Conservation (phyloP, 768 basidiomycete genomes). For the Pisolithus microcarpus region DNA sequence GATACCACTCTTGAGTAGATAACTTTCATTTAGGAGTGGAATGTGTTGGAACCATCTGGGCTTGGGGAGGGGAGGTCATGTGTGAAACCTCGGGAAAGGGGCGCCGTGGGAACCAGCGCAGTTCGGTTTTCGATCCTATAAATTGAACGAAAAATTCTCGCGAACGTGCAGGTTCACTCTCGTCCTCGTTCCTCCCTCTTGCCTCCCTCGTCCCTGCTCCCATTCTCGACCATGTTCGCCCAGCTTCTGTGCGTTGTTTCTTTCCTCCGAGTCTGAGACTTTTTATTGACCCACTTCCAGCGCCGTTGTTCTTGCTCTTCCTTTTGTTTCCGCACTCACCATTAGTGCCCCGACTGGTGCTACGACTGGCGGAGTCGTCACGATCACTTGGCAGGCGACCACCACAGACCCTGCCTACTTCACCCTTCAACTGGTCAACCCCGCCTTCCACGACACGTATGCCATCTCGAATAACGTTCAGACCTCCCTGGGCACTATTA, state of each 20-base stretch:
- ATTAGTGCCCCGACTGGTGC: conserved; percentile 32
- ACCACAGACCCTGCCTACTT: conserved; percentile 37
- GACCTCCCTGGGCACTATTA: conserved; percentile 27
- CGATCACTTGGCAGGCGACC: conserved; percentile 40
- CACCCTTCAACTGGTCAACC: conserved; percentile 43
- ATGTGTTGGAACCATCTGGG: too few relatives aligned
- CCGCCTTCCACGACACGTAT: conserved; percentile 43
- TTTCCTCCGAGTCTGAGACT: not conserved
- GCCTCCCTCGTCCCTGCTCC: not conserved
- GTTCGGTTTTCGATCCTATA: too few relatives aligned
- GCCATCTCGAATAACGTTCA: conserved; percentile 52
- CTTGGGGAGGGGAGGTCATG: too few relatives aligned
- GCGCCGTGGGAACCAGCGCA: too few relatives aligned
- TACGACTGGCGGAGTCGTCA: conserved; percentile 28
- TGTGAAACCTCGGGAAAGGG: too few relatives aligned
- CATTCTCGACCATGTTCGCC: conserved; percentile 39
- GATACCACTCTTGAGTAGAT: too few relatives aligned
- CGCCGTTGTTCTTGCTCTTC: conserved; percentile 39
- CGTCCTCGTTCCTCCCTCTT: not conserved
- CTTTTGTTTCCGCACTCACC: conserved; percentile 38
- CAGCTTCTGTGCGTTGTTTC: conserved; percentile 36
- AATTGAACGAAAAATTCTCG: too few relatives aligned
- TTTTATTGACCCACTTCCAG: conserved; percentile 33
- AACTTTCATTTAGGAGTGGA: too few relatives aligned
- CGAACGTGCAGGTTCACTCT: conserved; percentile 7